These are phyloP conservation scores for Nidula niveotomentosa DNA, from an alignment of 1,284 basidiomycete species.

Conservation along the genomic window DNA sequence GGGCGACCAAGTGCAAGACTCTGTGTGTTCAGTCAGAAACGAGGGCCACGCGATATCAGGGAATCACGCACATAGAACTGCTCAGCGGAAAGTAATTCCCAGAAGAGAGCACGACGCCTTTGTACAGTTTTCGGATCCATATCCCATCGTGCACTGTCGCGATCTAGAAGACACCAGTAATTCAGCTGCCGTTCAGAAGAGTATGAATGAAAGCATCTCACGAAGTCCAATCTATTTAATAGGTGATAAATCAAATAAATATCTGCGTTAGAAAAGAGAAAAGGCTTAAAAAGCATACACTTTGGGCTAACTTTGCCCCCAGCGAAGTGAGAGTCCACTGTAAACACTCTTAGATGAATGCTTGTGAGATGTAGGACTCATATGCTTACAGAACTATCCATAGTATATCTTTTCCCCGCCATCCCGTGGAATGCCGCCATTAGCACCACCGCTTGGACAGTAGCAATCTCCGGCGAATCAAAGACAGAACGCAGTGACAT, in stretches of 20 bases:
- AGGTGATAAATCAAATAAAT: neutral
- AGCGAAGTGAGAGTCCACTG: conserved; percentile 51
- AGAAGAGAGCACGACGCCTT: conserved; percentile 54
- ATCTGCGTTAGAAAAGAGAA: conserved; percentile 6
- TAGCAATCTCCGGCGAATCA: conserved; percentile 61
- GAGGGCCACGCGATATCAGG: neutral
- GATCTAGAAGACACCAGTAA: conserved; percentile 36
- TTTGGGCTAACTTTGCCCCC: conserved; percentile 55
- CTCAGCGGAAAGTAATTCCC: conserved; percentile 55
- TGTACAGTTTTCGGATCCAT: conserved; percentile 53
- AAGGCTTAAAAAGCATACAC: conserved; percentile 35
- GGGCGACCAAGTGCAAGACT: conserved; percentile 54
- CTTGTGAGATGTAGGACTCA: neutral
- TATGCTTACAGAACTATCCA: conserved; percentile 41
- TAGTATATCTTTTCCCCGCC: conserved; percentile 48
- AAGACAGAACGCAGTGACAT: conserved; percentile 59
- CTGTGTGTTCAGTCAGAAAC: conserved; percentile 24
- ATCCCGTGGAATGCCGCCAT: conserved; percentile 56
- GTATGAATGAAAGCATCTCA: conserved; percentile 25
- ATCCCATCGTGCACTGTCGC: conserved; percentile 59
- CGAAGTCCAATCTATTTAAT: conserved; percentile 51
- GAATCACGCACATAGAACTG: conserved; percentile 40
- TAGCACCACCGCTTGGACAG: conserved; percentile 58
- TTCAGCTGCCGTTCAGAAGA: neutral
- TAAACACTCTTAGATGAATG: neutral